A percentile compares a stretch with the other conserved stretches of the same genome.
These are phyloP conservation scores for Letharia lupina DNA, from an alignment of 495 filamentous ascomycete species.

Conservation along the genomic window DNA sequence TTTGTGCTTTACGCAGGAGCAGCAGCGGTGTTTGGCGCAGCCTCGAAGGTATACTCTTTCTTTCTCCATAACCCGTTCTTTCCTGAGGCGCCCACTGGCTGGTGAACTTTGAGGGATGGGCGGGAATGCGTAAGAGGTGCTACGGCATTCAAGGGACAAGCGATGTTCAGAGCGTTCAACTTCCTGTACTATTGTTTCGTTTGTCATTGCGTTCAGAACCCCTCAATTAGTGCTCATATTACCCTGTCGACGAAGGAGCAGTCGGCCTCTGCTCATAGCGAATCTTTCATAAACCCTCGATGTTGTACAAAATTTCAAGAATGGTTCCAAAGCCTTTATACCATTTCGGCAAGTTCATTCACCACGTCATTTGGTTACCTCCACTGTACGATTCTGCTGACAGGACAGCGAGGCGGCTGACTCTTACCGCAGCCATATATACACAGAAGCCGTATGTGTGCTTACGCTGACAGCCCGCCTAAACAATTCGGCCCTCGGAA, in stretches of 20 bases:
- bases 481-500: not conserved
- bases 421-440: not conserved
- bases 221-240: constrained; percentile 15
- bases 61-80: constrained; percentile 11
- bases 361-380: not conserved
- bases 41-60: not conserved
- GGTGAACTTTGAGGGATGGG: not conserved
- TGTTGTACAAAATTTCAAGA: constrained; percentile 1
- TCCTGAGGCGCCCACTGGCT: not conserved
- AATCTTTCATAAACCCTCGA: constrained; percentile 8
- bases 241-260: constrained; percentile 15
- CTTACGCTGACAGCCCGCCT: not conserved
- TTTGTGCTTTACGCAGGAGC: constrained; percentile 1
- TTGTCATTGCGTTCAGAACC: constrained; percentile 10
- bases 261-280: constrained; percentile 14
- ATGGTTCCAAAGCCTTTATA: not conserved
- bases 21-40: constrained; percentile 4
- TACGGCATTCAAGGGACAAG: constrained; percentile 2
- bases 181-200: constrained; percentile 15
- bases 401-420: not conserved
- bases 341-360: not conserved
- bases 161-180: constrained; percentile 2
- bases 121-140: not conserved
- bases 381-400: not conserved
- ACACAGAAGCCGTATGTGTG: not conserved